Percentiles rank a stretch among this genome's conserved stretches.
These are phyloP conservation scores for Penicillium sp. DNA, from an alignment of 2,329 filamentous ascomycete genomes.

Conservation along the genomic window DNA sequence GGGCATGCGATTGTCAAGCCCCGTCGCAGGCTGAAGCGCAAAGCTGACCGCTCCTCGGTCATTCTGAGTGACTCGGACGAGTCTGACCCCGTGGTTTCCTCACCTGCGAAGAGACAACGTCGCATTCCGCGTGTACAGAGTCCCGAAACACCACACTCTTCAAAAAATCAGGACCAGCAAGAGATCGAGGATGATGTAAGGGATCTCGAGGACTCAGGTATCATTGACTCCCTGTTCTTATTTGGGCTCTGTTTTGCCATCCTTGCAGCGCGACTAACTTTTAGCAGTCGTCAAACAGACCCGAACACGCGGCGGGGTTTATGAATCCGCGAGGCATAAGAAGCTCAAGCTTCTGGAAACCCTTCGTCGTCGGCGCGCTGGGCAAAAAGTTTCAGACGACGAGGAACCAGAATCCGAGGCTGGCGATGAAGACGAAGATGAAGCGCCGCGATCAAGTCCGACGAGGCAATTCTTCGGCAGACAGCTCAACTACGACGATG, in stretches of 20 bases:
- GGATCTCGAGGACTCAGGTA: constrained; percentile 42
- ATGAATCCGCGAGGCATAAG: constrained; percentile 35
- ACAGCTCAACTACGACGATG: constrained; percentile 13
- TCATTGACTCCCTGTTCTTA: not conserved
- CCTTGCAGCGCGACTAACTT: constrained; percentile 8
- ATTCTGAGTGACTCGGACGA: constrained; percentile 25
- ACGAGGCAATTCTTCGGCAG: not conserved
- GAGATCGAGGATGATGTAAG: constrained; percentile 43
- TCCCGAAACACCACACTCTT: constrained; percentile 21
- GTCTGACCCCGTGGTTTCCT: constrained; percentile 19
- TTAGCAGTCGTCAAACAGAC: constrained; percentile 30
- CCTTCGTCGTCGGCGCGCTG: constrained; percentile 40
- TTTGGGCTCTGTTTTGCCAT: not conserved
- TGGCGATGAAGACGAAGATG: not conserved
- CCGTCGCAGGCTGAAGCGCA: constrained; percentile 26
- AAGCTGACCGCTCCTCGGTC: constrained; percentile 20
- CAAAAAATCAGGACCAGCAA: constrained; percentile 29
- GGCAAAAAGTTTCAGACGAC: constrained; percentile 28
- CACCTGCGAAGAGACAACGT: constrained; percentile 25
- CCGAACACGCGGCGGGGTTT: constrained; percentile 38
- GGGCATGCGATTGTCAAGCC: constrained; percentile 9
- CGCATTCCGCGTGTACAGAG: constrained; percentile 9
- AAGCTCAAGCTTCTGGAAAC: constrained; percentile 39
- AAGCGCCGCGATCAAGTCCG: constrained; percentile 1
- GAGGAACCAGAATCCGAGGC: constrained; percentile 2